phyloP scores from a whole-genome alignment of 208 protist species.

The Lotmaria passim region DNA sequence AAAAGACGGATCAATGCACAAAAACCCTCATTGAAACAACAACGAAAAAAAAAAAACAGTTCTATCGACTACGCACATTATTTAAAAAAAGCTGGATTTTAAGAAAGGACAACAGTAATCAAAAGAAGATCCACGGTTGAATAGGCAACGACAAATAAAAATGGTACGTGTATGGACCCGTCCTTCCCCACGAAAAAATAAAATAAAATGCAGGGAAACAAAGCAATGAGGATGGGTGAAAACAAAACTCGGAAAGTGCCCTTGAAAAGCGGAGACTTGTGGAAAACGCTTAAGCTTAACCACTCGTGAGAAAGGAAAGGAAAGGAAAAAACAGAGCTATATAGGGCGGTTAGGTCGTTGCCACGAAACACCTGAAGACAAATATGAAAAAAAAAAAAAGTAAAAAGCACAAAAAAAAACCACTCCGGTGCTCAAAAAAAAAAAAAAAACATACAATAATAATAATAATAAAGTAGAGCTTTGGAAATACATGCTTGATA shows the following conservation, averaged over 20 bases:
- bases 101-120: neutral
- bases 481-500: too few relatives aligned
- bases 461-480: too few relatives aligned
- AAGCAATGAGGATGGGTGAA: neutral
- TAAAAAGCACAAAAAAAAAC: too few relatives aligned
- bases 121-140: too few relatives aligned
- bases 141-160: too few relatives aligned
- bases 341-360: too few relatives aligned
- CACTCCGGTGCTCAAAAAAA: too few relatives aligned
- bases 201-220: neutral
- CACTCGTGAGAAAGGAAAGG: neutral
- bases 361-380: too few relatives aligned
- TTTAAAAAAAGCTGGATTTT: neutral
- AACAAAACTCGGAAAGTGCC: neutral
- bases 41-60: neutral
- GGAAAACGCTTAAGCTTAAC: neutral
- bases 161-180: too few relatives aligned
- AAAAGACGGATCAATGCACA: neutral
- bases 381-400: too few relatives aligned
- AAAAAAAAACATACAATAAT: too few relatives aligned
- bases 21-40: neutral
- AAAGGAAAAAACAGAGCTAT: too few relatives aligned
- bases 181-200: neutral
- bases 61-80: neutral
- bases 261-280: neutral